Evolutionary conservation across 345 rosid genomes (phyloP).

Genomic region (Brassica rapa): DNA sequence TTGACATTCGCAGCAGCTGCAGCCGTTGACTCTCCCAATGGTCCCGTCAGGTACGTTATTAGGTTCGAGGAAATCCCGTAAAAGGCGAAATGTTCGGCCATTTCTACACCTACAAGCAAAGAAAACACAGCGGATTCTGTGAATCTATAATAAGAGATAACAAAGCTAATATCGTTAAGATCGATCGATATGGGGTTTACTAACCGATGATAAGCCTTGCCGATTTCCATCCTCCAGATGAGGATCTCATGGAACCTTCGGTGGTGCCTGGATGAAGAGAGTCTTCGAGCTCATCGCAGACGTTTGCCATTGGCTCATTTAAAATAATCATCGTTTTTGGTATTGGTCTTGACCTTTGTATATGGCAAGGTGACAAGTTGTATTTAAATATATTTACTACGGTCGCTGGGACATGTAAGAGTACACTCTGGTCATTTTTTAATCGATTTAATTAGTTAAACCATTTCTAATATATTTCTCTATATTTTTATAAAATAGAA

Average conservation of each 20-base stretch:
- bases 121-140: not conserved
- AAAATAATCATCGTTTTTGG: too few relatives aligned
- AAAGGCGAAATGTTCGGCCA: slow-evolving; percentile 58
- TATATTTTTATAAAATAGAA: too few relatives aligned
- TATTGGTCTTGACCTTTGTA: too few relatives aligned
- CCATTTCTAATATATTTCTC: too few relatives aligned
- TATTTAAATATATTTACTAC: too few relatives aligned
- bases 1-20: slow-evolving; percentile 64
- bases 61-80: slow-evolving; percentile 56
- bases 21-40: slow-evolving; percentile 63
- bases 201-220: slow-evolving; percentile 42
- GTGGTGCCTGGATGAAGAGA: slow-evolving; percentile 24
- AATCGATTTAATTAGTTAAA: too few relatives aligned
- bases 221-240: slow-evolving; percentile 35
- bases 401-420: too few relatives aligned
- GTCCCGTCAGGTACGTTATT: slow-evolving; percentile 63
- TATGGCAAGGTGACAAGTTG: too few relatives aligned
- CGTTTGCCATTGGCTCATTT: slow-evolving; percentile 2
- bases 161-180: not conserved
- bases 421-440: too few relatives aligned
- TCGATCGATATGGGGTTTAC: not conserved
- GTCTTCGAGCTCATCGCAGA: slow-evolving; percentile 12
- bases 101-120: slow-evolving; percentile 40
- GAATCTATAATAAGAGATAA: not conserved
- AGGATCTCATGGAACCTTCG: slow-evolving; percentile 25